Base-by-base conservation (phyloP, 306 rosid species). In the Prunus fruticosa region DNA sequence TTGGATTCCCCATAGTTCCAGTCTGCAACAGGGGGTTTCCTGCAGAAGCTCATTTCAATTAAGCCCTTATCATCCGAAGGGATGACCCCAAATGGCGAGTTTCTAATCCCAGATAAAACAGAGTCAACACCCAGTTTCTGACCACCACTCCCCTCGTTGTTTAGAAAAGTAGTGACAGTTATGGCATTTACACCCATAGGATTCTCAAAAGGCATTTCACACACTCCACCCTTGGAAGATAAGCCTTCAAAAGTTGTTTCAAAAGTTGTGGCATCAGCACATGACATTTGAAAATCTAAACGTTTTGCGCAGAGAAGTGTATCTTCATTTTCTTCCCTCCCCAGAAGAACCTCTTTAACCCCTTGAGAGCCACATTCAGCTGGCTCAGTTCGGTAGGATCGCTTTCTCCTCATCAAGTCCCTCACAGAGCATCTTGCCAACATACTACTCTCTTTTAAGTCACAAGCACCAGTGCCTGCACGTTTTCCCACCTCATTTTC, bases 401-500 rank as follows among this genome's bases (percentile, higher is more conserved):
- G 87, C 80, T 91, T 92, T 82, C 89, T 87, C 86, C 97, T 90
- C 98, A 94, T 94, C 88, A 94, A 81, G 79, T 92, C 98, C 73
- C 95, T 80, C 80, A 94, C 60, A n/a, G 97, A 92, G 85, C 87
- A 75, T 81, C 64, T 83, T 80, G 57, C 85, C 79, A 80, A 76
- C 57, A 73, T 14, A 28, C 80, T 50, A 67, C 20, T 75, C 72
- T 86, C 88, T 57, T 84, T 86, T 38, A 77, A 49, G 51, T 77
- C 82, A 67, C 79, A 79, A 61, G 63, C 64, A 71, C 82, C 69
- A 68, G 54, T 9, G 43, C 57, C 76, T 67, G 54, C 79, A 64
- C 46, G 67, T 30, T 66, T 58, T 49, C 82, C 81, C 62, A 46
- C 71, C 69, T 78, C 86, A 76, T 64, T 64, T 77, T 67, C 77